These are phyloP conservation scores for Scytalidium sp. DNA, from an alignment of 2,329 filamentous ascomycete genomes.

Conservation along the genomic window DNA sequence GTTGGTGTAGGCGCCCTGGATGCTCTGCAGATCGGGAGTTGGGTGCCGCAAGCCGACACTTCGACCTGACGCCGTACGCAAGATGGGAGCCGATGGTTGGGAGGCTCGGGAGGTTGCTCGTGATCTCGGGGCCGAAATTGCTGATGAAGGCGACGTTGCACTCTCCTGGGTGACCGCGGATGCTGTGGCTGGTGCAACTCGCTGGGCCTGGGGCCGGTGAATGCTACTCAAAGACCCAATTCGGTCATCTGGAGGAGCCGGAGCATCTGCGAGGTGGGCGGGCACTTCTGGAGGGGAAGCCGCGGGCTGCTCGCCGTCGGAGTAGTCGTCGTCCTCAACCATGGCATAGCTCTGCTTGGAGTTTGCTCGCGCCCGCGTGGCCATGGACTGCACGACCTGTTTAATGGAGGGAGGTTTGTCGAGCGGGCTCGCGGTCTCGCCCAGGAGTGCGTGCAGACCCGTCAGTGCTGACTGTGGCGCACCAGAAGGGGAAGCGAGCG, in stretches of 20 bases:
- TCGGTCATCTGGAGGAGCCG: not conserved
- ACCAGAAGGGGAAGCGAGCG: constrained; percentile 9
- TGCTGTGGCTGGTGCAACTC: constrained; percentile 15
- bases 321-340: constrained; percentile 17
- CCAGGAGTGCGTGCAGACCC: constrained; percentile 23
- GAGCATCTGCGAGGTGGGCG: too few species aligned
- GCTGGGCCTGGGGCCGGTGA: constrained; percentile 13
- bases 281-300: too few species aligned
- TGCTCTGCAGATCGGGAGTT: constrained; percentile 57
- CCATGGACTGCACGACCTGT: not conserved
- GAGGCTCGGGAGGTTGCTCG: not conserved
- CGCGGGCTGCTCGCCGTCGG: constrained; percentile 11
- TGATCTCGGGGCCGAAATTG: constrained; percentile 7
- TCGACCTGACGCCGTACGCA: constrained; percentile 25
- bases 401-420: not conserved
- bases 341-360: constrained; percentile 11
- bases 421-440: constrained; percentile 1
- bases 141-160: constrained; percentile 7
- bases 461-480: constrained; percentile 9
- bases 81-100: constrained; percentile 12
- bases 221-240: constrained; percentile 1
- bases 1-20: constrained; percentile 58
- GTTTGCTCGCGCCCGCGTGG: not conserved
- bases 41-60: constrained; percentile 47
- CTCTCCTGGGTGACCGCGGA: not conserved